These are phyloP conservation scores for Arabis hirsuta DNA, from an alignment of 345 rosid species.

Conservation along the genomic window DNA sequence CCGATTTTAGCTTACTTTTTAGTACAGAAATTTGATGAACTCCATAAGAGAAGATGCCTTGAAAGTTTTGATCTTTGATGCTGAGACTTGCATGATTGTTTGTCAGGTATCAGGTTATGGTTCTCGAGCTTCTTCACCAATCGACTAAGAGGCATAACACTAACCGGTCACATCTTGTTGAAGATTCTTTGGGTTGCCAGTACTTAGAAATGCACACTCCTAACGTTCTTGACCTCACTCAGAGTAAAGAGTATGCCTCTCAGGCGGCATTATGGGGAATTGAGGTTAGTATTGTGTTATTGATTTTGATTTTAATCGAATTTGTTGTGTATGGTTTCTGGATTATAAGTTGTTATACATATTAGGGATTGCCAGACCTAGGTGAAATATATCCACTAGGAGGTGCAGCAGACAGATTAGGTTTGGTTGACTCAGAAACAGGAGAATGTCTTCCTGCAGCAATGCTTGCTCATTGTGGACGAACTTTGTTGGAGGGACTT, in stretches of 20 bases:
- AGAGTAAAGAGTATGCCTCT: conserved; percentile 68
- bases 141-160: conserved; percentile 52
- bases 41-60: neutral
- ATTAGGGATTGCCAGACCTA: conserved; percentile 88
- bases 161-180: conserved; percentile 46
- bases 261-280: conserved; percentile 97
- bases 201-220: conserved; percentile 79
- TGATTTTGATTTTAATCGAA: conserved; percentile 1
- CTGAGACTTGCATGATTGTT: conserved; percentile 38
- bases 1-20: conserved; percentile 13
- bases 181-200: conserved; percentile 59
- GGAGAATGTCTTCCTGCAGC: conserved; percentile 98
- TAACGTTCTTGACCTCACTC: conserved; percentile 73
- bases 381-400: conserved; percentile 96
- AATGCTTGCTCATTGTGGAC: conserved; percentile 93
- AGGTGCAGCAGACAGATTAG: conserved; percentile 91
- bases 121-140: conserved; percentile 76
- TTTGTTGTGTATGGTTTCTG: conserved; percentile 30
- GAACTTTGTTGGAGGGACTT: conserved; percentile 91
- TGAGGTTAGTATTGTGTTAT: conserved; percentile 56
- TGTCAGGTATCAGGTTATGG: conserved; percentile 82
- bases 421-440: conserved; percentile 79
- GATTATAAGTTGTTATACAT: conserved; percentile 56
- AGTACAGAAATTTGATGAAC: neutral
- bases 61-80: neutral